These are phyloP conservation scores for Capsella rubella DNA, from an alignment of 441 rosid species.

Conservation along the genomic window DNA sequence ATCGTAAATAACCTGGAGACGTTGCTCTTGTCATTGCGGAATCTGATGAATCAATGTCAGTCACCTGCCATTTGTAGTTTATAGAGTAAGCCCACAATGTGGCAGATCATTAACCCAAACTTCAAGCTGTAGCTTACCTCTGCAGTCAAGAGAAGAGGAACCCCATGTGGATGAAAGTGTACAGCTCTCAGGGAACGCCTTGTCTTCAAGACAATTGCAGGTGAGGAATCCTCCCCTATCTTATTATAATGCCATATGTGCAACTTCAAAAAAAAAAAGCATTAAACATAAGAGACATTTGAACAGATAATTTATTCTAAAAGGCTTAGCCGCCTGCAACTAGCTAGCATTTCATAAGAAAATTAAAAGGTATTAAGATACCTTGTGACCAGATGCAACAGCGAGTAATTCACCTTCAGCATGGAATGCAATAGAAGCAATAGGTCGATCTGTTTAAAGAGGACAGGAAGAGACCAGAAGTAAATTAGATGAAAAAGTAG, in stretches of 20 bases:
- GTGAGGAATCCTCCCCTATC: slow-evolving; percentile 79
- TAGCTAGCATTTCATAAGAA: slow-evolving; percentile 16
- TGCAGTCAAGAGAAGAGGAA: slow-evolving; percentile 94
- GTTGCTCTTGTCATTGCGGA: slow-evolving; percentile 88
- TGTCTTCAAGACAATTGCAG: slow-evolving; percentile 80
- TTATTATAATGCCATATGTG: slow-evolving; percentile 91
- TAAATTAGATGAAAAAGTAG: slow-evolving; percentile 28
- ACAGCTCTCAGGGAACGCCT: slow-evolving; percentile 95
- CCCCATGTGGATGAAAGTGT: slow-evolving; percentile 94
- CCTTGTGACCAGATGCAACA: slow-evolving; percentile 99
- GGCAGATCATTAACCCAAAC: slow-evolving; percentile 31
- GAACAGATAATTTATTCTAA: slow-evolving; percentile 5
- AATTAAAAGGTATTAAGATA: slow-evolving; percentile 45
- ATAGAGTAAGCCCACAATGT: slow-evolving; percentile 38
- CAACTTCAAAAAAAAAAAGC: slow-evolving; percentile 48
- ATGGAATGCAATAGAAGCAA: slow-evolving; percentile 98
- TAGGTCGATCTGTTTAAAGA: slow-evolving; percentile 75
- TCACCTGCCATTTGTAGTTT: slow-evolving; percentile 81
- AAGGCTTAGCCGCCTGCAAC: slow-evolving; percentile 11
- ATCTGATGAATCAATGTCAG: slow-evolving; percentile 95
- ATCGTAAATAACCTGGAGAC: slow-evolving; percentile 79
- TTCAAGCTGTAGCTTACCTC: slow-evolving; percentile 64
- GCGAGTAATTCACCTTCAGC: slow-evolving; percentile 95
- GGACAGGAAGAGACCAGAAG: slow-evolving; percentile 33
- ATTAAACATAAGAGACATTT: slow-evolving; percentile 23